Evolutionary conservation across 2,329 filamentous ascomycete genomes (phyloP).

Genomic region (Dothideomycetes sp.): DNA sequence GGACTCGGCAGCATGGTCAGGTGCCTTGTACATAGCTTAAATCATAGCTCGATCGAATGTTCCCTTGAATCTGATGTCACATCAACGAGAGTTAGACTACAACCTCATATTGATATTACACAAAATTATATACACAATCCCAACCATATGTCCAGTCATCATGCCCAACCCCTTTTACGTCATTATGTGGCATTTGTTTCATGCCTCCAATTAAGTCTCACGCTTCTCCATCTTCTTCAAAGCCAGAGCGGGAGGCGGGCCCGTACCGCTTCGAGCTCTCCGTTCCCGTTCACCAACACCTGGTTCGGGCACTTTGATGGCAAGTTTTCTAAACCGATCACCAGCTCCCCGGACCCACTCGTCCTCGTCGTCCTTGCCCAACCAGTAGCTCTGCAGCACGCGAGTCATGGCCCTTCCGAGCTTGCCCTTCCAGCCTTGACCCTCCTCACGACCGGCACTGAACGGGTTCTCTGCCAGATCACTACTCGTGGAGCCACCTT

Average conservation of each 20-base stretch:
- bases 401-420: constrained; percentile 70
- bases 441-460: constrained; percentile 55
- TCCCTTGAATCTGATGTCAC: too few relatives aligned
- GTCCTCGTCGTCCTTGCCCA: constrained; percentile 50
- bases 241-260: constrained; percentile 33
- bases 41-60: too few relatives aligned
- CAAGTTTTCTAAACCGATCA: constrained; percentile 45
- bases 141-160: too few relatives aligned
- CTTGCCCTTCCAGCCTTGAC: constrained; percentile 67
- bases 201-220: neutral
- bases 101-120: too few relatives aligned
- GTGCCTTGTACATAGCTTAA: neutral
- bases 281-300: constrained; percentile 47
- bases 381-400: constrained; percentile 68
- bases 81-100: too few relatives aligned
- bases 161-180: neutral
- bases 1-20: too few relatives aligned
- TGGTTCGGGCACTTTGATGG: constrained; percentile 30
- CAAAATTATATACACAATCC: too few relatives aligned
- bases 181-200: too few relatives aligned
- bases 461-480: constrained; percentile 58
- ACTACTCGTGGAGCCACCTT: constrained; percentile 28
- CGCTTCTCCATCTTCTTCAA: constrained; percentile 1
- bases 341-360: constrained; percentile 58
- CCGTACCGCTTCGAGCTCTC: constrained; percentile 50